Evolutionary conservation across 768 basidiomycete genomes (phyloP).

Genomic region (Hygrophorus russula): DNA sequence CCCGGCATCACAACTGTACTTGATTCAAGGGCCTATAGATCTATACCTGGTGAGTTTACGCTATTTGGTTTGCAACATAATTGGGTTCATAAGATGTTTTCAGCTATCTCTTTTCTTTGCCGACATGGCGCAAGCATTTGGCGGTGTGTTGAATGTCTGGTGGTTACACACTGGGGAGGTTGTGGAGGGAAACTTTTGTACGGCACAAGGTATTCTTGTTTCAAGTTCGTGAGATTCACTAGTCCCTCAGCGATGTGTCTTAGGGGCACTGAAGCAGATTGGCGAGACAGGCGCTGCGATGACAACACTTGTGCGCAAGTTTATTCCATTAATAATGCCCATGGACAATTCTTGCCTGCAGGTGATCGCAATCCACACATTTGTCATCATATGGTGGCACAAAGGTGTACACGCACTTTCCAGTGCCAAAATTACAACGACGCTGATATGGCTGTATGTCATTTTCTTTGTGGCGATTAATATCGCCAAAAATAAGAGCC

Average conservation of each 20-base stretch:
- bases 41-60: slow-evolving; percentile 1
- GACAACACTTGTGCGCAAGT: slow-evolving; percentile 6
- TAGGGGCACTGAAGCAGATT: slow-evolving; percentile 2
- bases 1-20: neutral
- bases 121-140: slow-evolving; percentile 3
- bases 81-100: neutral
- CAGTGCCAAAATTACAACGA: slow-evolving; percentile 12
- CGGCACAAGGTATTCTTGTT: slow-evolving; percentile 4
- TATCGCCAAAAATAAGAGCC: neutral
- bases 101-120: slow-evolving; percentile 6
- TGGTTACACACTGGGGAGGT: slow-evolving; percentile 5
- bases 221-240: neutral
- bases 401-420: slow-evolving; percentile 1
- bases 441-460: slow-evolving; percentile 19
- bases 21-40: slow-evolving; percentile 4
- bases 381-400: slow-evolving; percentile 7
- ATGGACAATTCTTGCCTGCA: neutral
- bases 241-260: neutral
- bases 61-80: neutral
- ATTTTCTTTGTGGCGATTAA: neutral
- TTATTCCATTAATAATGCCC: neutral
- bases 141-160: slow-evolving; percentile 1
- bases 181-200: slow-evolving; percentile 1
- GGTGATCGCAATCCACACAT: slow-evolving; percentile 6
- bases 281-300: slow-evolving; percentile 5